Evolutionary conservation across 2,329 filamentous ascomycete species (phyloP).

Genomic region (Pyricularia sp.): DNA sequence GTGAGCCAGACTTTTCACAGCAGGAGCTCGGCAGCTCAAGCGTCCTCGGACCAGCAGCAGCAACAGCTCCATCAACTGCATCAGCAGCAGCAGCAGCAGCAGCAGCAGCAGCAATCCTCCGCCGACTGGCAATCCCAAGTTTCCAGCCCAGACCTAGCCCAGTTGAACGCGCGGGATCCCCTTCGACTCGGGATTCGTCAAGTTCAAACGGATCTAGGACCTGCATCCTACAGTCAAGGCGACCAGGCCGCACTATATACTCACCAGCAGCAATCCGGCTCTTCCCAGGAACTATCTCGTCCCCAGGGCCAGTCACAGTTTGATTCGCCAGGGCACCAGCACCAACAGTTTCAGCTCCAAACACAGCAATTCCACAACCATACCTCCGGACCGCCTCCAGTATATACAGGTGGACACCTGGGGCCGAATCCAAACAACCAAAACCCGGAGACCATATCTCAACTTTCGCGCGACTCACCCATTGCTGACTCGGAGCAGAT

Average conservation of each 20-base stretch:
- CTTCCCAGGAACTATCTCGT: not conserved
- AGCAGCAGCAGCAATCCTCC: not conserved
- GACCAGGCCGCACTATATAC: slow-evolving; percentile 26
- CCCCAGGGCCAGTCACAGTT: slow-evolving; percentile 24
- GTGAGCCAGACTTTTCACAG: slow-evolving; percentile 37
- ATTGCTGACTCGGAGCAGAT: slow-evolving; percentile 37
- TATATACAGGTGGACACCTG: slow-evolving; percentile 9
- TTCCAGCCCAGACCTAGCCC: slow-evolving; percentile 25
- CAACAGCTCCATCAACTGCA: slow-evolving; percentile 15
- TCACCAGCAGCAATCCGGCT: slow-evolving; percentile 25
- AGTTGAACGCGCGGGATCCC: slow-evolving; percentile 25
- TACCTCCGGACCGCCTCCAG: slow-evolving; percentile 20
- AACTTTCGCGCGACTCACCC: slow-evolving; percentile 53
- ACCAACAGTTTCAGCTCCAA: slow-evolving; percentile 15
- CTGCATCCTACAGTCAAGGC: slow-evolving; percentile 30
- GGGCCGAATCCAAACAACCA: slow-evolving; percentile 22
- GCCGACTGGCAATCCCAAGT: not conserved
- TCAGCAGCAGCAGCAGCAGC: slow-evolving; percentile 20
- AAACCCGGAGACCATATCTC: slow-evolving; percentile 52
- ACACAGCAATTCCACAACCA: slow-evolving; percentile 11
- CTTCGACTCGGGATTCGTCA: slow-evolving; percentile 36
- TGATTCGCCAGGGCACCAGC: slow-evolving; percentile 31
- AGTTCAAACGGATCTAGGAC: slow-evolving; percentile 34
- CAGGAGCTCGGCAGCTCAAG: slow-evolving; percentile 30
- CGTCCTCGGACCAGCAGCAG: slow-evolving; percentile 25